These are phyloP conservation scores for Salvia miltiorrhiza DNA, from an alignment of 257 asterid species.

Conservation along the genomic window DNA sequence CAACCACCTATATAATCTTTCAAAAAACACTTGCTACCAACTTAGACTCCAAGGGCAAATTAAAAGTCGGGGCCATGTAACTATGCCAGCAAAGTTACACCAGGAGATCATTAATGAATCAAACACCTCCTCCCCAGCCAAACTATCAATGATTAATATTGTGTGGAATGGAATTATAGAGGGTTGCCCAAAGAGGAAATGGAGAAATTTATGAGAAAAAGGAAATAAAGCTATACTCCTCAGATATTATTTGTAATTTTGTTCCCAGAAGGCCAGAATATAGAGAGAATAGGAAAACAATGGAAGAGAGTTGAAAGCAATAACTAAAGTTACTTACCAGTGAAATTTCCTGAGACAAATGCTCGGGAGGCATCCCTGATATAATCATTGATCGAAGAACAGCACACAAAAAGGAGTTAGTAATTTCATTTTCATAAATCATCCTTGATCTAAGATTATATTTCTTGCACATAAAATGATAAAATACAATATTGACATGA, in stretches of 20 bases:
- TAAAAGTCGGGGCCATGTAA: no score
- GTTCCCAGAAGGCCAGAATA: no score
- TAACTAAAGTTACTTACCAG: slow-evolving; percentile 43
- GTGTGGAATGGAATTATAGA: not conserved
- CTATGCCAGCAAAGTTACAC: no score
- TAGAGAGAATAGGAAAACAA: not conserved
- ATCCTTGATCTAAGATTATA: not conserved
- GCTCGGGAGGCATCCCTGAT: slow-evolving; percentile 96
- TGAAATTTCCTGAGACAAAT: slow-evolving; percentile 88
- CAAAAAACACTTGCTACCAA: no score
- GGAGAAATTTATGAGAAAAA: not conserved
- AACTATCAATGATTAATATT: not conserved
- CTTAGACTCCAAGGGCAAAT: no score
- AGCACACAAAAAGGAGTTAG: slow-evolving; percentile 5
- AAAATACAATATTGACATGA: not conserved
- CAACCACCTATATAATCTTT: no score
- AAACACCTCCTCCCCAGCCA: not conserved
- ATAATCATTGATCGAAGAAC: slow-evolving; percentile 14
- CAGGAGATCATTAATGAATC: no score
- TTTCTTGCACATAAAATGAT: not conserved
- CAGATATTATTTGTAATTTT: no score
- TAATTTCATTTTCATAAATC: slow-evolving; percentile 6
- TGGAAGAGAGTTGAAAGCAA: not conserved
- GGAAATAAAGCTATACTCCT: not conserved
- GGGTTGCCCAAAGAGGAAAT: not conserved